These are phyloP conservation scores for Musa itinerans DNA, from an alignment of 176 grass and related monocot species.

Conservation along the genomic window DNA sequence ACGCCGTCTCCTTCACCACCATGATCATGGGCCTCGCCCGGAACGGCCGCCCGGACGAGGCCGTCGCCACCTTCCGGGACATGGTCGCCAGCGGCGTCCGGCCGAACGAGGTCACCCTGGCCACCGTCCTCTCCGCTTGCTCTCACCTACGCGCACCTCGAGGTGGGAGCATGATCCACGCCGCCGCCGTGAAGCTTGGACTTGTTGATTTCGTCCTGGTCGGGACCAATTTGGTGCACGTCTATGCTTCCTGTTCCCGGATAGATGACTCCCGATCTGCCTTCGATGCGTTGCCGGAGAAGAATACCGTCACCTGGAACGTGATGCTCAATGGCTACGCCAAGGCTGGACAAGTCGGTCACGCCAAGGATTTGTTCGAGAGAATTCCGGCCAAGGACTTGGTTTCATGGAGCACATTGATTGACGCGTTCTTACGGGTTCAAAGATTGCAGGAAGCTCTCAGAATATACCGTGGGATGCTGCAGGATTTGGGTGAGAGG, in stretches of 20 bases:
- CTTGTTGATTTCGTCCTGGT: constrained; percentile 39
- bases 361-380: constrained; percentile 35
- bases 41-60: constrained; percentile 6
- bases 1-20: constrained; percentile 57
- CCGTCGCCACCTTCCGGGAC: constrained; percentile 37
- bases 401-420: constrained; percentile 56
- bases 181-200: constrained; percentile 14
- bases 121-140: constrained; percentile 16
- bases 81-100: constrained; percentile 31
- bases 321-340: constrained; percentile 54
- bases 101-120: constrained; percentile 41
- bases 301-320: constrained; percentile 54
- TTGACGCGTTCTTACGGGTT: constrained; percentile 33
- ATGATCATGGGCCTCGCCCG: constrained; percentile 35
- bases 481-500: constrained; percentile 11
- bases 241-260: constrained; percentile 25
- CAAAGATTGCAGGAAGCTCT: constrained; percentile 26
- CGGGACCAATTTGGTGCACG: constrained; percentile 44
- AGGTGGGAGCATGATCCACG: constrained; percentile 15
- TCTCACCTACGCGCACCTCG: neutral
- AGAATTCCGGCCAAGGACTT: constrained; percentile 31
- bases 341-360: constrained; percentile 37
- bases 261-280: constrained; percentile 25
- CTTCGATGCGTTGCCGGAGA: constrained; percentile 33
- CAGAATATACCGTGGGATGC: constrained; percentile 28